These are phyloP conservation scores for Cryoendolithus antarcticus DNA, from an alignment of 2,329 filamentous ascomycete genomes.

Conservation along the genomic window DNA sequence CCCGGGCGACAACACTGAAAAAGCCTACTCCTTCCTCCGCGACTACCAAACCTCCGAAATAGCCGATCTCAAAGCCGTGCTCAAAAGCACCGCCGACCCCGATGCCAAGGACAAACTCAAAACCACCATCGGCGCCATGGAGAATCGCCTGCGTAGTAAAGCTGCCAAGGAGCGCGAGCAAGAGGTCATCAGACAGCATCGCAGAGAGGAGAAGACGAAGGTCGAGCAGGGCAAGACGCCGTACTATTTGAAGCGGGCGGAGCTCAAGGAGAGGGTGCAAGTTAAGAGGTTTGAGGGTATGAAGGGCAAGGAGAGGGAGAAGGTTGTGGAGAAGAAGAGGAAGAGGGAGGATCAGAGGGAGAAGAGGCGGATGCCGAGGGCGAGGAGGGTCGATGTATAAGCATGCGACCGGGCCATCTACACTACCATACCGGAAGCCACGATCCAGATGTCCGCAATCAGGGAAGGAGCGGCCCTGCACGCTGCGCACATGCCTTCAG, in stretches of 20 bases:
- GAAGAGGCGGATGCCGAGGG: slow-evolving; percentile 47
- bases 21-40: slow-evolving; percentile 77
- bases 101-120: slow-evolving; percentile 58
- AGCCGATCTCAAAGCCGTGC: slow-evolving; percentile 53
- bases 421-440: no score
- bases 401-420: no score
- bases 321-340: slow-evolving; percentile 70
- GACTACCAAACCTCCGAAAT: slow-evolving; percentile 81
- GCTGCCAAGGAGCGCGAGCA: slow-evolving; percentile 57
- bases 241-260: slow-evolving; percentile 81
- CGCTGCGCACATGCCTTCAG: no score
- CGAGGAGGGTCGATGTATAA: slow-evolving; percentile 17
- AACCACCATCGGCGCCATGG: slow-evolving; percentile 62
- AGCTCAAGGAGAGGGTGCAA: slow-evolving; percentile 77
- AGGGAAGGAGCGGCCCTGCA: no score
- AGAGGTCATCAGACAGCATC: slow-evolving; percentile 61
- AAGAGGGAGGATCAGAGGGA: slow-evolving; percentile 86
- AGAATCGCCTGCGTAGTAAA: slow-evolving; percentile 61
- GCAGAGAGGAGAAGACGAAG: slow-evolving; percentile 69
- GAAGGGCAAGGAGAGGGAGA: slow-evolving; percentile 74
- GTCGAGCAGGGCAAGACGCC: slow-evolving; percentile 82
- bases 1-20: slow-evolving; percentile 39
- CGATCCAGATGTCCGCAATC: no score
- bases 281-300: slow-evolving; percentile 69
- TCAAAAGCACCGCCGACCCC: slow-evolving; percentile 55